phyloP scores from a whole-genome alignment of 768 basidiomycete genomes.

The Amanita exitialis region DNA sequence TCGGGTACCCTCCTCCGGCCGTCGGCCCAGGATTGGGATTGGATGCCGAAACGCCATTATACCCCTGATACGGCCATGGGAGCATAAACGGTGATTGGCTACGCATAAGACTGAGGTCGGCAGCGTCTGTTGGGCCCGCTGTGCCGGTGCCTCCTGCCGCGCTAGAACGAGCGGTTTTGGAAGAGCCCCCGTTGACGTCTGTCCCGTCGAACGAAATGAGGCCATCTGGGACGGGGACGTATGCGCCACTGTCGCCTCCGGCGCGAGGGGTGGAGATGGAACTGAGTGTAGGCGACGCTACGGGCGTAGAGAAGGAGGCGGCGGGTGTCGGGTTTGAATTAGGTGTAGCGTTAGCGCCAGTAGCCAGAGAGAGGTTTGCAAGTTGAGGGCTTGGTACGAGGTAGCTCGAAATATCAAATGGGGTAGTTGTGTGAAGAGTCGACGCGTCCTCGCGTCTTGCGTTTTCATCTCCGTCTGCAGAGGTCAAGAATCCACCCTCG shows the following conservation, averaged over 20 bases:
- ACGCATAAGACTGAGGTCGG: slow-evolving; percentile 1
- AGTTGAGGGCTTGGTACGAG: neutral
- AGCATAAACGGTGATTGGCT: neutral
- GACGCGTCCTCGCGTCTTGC: neutral
- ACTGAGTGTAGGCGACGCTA: neutral
- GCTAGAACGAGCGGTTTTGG: neutral
- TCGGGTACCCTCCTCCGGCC: neutral
- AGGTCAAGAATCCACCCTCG: neutral
- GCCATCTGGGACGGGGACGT: slow-evolving; percentile 14
- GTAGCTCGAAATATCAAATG: slow-evolving; percentile 20
- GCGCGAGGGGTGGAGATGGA: neutral
- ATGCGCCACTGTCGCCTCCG: neutral
- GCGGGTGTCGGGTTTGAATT: neutral
- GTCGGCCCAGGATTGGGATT: neutral
- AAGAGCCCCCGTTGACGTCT: slow-evolving; percentile 9
- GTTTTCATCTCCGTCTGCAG: neutral
- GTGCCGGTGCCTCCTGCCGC: neutral
- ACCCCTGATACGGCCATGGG: neutral
- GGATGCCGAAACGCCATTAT: neutral
- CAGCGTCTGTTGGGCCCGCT: neutral
- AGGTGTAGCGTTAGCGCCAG: neutral
- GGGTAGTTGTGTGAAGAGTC: neutral
- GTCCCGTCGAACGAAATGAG: slow-evolving; percentile 22
- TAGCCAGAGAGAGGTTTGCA: neutral
- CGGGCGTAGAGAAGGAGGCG: neutral